Evolutionary conservation across 805 yeast species (phyloP).

Genomic region (Kregervanrija pseudodelftensis): DNA sequence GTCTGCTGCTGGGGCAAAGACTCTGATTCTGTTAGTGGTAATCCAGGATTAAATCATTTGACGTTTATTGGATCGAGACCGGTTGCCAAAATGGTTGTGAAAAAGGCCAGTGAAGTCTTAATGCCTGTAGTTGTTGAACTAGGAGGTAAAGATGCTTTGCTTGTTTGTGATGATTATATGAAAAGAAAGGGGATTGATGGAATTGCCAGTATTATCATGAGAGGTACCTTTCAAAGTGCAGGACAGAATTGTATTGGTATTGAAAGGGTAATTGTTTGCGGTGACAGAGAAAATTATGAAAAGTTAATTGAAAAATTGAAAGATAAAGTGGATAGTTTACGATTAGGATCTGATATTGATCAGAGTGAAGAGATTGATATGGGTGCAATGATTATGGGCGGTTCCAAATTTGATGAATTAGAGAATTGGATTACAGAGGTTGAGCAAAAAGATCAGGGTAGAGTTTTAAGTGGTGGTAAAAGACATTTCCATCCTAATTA

Average conservation of each 20-base stretch:
- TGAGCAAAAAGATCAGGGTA: constrained; percentile 67
- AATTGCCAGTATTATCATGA: constrained; percentile 73
- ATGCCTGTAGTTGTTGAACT: constrained; percentile 94
- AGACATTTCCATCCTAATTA: constrained; percentile 81
- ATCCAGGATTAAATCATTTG: constrained; percentile 75
- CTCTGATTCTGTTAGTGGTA: constrained; percentile 81
- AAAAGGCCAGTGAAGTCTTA: constrained; percentile 75
- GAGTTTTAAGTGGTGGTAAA: constrained; percentile 71
- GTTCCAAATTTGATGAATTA: constrained; percentile 59
- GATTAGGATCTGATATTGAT: constrained; percentile 89
- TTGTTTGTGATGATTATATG: constrained; percentile 75
- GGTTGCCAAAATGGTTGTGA: constrained; percentile 82
- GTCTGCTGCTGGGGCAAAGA: constrained; percentile 80
- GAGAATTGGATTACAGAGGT: constrained; percentile 69
- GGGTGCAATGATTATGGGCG: constrained; percentile 87
- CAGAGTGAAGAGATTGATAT: constrained; percentile 85
- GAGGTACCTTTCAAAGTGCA: constrained; percentile 95
- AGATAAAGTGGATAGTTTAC: constrained; percentile 49
- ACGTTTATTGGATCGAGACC: constrained; percentile 96
- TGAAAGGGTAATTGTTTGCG: constrained; percentile 83
- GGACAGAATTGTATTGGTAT: constrained; percentile 99
- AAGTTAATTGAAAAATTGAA: constrained; percentile 49
- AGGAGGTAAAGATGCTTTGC: constrained; percentile 93
- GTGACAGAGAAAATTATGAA: constrained; percentile 51
- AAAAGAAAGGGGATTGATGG: constrained; percentile 37